These are phyloP conservation scores for Pseudocercospora fijiensis DNA, from an alignment of 2,329 filamentous ascomycete species.

Conservation along the genomic window DNA sequence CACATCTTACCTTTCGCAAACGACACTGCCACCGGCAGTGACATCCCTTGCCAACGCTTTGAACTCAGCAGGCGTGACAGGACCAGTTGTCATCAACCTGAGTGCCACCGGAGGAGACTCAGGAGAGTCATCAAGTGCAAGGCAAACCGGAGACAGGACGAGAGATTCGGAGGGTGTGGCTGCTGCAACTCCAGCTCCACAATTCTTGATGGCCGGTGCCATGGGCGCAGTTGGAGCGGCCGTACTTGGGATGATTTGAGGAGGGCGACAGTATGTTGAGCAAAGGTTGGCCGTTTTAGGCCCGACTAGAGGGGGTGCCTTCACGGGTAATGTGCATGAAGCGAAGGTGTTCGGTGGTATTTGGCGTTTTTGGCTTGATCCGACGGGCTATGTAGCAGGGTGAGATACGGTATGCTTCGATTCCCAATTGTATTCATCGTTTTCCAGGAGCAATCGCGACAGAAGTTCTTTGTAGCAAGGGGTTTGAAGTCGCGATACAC, in stretches of 20 bases:
- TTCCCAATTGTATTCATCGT: background rate
- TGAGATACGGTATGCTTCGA: background rate
- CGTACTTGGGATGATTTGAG: slow-evolving; percentile 9
- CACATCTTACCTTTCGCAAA: slow-evolving; percentile 5
- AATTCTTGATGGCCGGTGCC: slow-evolving; percentile 13
- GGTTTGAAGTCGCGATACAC: background rate
- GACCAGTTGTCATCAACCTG: slow-evolving; percentile 8
- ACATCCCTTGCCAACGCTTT: slow-evolving; percentile 12
- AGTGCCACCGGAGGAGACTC: background rate
- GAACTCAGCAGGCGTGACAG: slow-evolving; percentile 17
- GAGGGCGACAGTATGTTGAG: background rate
- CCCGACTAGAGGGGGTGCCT: background rate
- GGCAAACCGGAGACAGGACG: background rate
- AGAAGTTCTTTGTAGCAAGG: background rate
- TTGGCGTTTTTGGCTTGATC: background rate
- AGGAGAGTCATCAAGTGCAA: background rate
- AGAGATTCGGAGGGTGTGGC: background rate
- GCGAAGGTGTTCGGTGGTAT: background rate
- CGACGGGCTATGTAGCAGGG: background rate
- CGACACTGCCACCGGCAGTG: slow-evolving; percentile 5
- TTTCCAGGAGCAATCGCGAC: background rate
- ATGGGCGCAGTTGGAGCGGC: slow-evolving; percentile 12
- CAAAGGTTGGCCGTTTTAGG: background rate
- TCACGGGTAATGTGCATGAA: background rate
- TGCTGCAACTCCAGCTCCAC: slow-evolving; percentile 6